Conservation (phyloP, 768 basidiomycete species). For the Kwoniella botswanensis region DNA sequence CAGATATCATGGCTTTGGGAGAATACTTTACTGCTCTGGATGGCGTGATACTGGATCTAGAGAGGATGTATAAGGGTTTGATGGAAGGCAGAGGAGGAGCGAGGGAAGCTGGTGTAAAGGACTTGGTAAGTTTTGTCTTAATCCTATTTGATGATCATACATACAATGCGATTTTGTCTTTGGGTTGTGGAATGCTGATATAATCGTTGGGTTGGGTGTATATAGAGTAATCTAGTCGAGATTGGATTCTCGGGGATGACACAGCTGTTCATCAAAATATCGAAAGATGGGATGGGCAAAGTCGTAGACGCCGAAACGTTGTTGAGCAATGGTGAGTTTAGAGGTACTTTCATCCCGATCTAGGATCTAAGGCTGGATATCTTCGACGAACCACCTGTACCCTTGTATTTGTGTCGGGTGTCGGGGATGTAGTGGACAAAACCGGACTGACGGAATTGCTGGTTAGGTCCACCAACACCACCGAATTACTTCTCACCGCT, state of each 20-base stretch:
- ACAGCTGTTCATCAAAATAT: conserved; percentile 46
- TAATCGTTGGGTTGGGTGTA: background rate
- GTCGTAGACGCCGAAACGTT: conserved; percentile 40
- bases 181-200: background rate
- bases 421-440: background rate
- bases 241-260: conserved; percentile 50
- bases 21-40: conserved; percentile 54
- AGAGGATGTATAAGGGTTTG: conserved; percentile 50
- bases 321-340: conserved; percentile 40
- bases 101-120: conserved; percentile 50
- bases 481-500: conserved; percentile 49
- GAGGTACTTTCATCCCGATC: background rate
- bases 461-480: conserved; percentile 47
- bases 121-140: conserved; percentile 39
- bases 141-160: background rate
- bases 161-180: background rate
- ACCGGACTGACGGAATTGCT: background rate
- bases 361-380: no score
- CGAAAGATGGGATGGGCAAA: conserved; percentile 41
- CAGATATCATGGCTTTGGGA: conserved; percentile 50
- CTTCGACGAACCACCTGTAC: no score
- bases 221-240: conserved; percentile 48
- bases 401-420: no score
- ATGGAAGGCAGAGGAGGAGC: conserved; percentile 48
- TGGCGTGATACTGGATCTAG: conserved; percentile 48